Evolutionary conservation across 139 green algal genomes (phyloP), one percentile per base, ranked within the genome.

Genomic region (Volvox africanus): DNA sequence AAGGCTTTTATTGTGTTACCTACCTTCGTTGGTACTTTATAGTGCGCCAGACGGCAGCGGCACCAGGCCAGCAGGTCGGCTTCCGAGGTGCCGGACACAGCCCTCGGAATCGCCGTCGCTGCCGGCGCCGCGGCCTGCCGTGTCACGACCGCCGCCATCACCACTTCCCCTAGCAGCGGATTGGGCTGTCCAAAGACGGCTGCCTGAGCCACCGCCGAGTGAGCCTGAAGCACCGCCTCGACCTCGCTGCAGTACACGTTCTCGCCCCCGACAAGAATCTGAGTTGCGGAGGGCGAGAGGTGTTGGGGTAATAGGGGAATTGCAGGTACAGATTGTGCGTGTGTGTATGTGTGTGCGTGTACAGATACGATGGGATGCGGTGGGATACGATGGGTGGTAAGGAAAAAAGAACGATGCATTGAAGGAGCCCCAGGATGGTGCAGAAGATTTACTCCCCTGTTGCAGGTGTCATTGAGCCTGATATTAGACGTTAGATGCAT

Each of bases 231-330:
- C 20, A 96, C 97, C n/a, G 94, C 93, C 88, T 99, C 97, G 68
- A 99, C 97, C 90, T 99, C 97, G 19, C 92, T 95, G 86, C 94
- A 96, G 93, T 99, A 99, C 35, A 99, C 97, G 77, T 99, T 99
- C 91, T 98, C 97, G 0, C 96, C 96, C 21, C 96, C 96, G 5
- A 94, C 91, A 76, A 98, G 89, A 28, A 97, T 95, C 90, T 95
- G 89, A 68, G n/a, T 32, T 19, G 24, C 21, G 28, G 2, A 79
- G 71, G 71, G 71, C 19, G 28, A 20, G 24, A 9, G 11, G 65
- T 2, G 24, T 5, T 2, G 21, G 65, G 11, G 65, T 3, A 9
- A 28, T 73, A 9, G 65, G 65, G 24, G 65, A 12, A 73, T 28
- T 24, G 65, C 65, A 12, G 65, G 65, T 73, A 73, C 24, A 12